Percentiles rank a stretch among this genome's conserved stretches.
These are phyloP conservation scores for Penicillium sp. DNA, from an alignment of 2,329 filamentous ascomycete genomes.

Conservation along the genomic window DNA sequence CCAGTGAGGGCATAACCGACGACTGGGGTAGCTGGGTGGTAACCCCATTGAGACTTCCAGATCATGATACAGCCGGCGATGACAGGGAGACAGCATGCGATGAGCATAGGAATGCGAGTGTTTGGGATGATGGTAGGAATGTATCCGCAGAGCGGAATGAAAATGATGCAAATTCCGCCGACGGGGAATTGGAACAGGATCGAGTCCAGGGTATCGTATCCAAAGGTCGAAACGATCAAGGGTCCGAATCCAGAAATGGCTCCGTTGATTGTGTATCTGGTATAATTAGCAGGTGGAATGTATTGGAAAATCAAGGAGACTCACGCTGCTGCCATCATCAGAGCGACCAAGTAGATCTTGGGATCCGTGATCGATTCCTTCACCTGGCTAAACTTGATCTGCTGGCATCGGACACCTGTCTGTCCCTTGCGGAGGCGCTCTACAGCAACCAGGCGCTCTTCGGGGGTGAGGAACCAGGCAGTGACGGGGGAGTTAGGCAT, in stretches of 20 bases:
- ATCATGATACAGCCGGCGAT: slow-evolving; percentile 74
- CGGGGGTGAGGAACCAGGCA: slow-evolving; percentile 67
- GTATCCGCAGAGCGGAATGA: slow-evolving; percentile 66
- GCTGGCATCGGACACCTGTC: slow-evolving; percentile 62
- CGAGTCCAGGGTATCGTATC: slow-evolving; percentile 62
- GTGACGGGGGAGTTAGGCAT: slow-evolving; percentile 65
- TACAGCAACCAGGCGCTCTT: slow-evolving; percentile 64
- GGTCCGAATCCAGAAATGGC: slow-evolving; percentile 71
- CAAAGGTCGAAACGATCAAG: slow-evolving; percentile 70
- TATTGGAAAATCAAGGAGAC: slow-evolving; percentile 11
- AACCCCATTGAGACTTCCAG: slow-evolving; percentile 66
- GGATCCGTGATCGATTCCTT: slow-evolving; percentile 59
- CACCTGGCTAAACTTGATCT: slow-evolving; percentile 61
- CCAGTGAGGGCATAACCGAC: slow-evolving; percentile 72
- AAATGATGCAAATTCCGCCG: slow-evolving; percentile 65
- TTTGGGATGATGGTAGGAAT: slow-evolving; percentile 62
- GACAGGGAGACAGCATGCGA: slow-evolving; percentile 68
- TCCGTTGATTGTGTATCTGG: slow-evolving; percentile 67
- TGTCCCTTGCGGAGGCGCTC: slow-evolving; percentile 64
- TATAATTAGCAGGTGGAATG: background rate
- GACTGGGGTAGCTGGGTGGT: slow-evolving; percentile 65
- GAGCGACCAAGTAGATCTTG: slow-evolving; percentile 63
- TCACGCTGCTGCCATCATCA: slow-evolving; percentile 68
- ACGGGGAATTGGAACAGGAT: slow-evolving; percentile 76
- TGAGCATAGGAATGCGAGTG: slow-evolving; percentile 64